Base-by-base conservation (phyloP, 768 basidiomycete species). In the Udeniomyces megalosporus region DNA sequence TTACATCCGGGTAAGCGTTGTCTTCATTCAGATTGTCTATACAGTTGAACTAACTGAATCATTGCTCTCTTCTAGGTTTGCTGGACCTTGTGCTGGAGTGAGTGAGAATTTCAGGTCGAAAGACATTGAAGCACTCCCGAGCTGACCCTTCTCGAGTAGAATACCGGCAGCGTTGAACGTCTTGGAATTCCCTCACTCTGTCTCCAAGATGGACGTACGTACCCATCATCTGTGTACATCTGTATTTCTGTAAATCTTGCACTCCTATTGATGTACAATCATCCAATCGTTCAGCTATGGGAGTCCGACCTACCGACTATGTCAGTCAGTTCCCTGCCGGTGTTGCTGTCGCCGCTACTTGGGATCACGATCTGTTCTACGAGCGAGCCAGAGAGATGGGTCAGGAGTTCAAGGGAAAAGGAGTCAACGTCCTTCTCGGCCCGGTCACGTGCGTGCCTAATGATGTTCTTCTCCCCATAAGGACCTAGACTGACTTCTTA, bases 331-430 rank as follows among this genome's bases (percentile, higher is more conserved):
- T 58, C 32, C 61, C 61, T 28, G 53, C 61, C 35, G 61, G 61
- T 22, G 53, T 55, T 32, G 56, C 53, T 24, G 51, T 44, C 26
- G 45, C 53, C 17, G 61, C 61, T 11, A 62, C 61, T 31, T 62
- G 61, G 61, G 28, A 62, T 59, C 55, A 50, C 31, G 61, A 62
- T 42, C 61, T 62, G 32, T 82, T 93, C 60, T 85, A 88, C 57
- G 74, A 76, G 20, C 82, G 90, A 29, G 90, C 86, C 3, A 69
- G 80, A 3, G 82, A 80, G 47, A 85, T 95, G 81, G 91, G 89
- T 22, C 69, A 77, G 58, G 92, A 97, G 71, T 84, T 87, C 74
- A 78, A 78, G 60, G 82, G 81, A 28, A 90, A 92, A 70, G 92
- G 92, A 24, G 82, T 87, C 51, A 81, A 95, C 68, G 75, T 92